phyloP scores from a whole-genome alignment of 2,329 filamentous ascomycete genomes.

The Rachicladosporium sp. region DNA sequence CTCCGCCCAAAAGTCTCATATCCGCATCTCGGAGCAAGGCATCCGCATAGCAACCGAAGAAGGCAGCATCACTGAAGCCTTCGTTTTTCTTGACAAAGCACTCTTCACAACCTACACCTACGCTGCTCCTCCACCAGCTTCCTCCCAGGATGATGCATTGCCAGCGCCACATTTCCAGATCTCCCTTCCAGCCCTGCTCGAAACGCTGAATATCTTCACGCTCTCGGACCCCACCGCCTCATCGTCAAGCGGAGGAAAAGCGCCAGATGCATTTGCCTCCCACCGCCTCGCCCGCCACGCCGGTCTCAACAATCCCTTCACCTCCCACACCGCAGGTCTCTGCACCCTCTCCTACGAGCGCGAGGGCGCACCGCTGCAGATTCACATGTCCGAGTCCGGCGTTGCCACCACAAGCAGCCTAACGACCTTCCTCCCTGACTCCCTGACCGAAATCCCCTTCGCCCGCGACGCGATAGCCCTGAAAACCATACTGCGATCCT shows the following conservation, averaged over 20 bases:
- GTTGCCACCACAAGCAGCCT: constrained; percentile 84
- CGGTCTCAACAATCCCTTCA: constrained; percentile 62
- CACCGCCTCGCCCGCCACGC: constrained; percentile 25
- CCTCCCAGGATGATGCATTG: constrained; percentile 24
- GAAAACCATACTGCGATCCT: constrained; percentile 87
- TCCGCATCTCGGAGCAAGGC: constrained; percentile 75
- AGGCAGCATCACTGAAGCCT: constrained; percentile 76
- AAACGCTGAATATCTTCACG: constrained; percentile 91
- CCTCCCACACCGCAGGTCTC: constrained; percentile 70
- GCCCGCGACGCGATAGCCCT: constrained; percentile 66
- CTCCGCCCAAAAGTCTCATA: constrained; percentile 46
- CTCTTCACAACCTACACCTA: constrained; percentile 81
- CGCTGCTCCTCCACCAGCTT: constrained; percentile 35
- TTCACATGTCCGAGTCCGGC: constrained; percentile 74
- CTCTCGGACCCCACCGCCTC: constrained; percentile 36
- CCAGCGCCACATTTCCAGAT: constrained; percentile 67
- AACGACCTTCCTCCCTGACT: constrained; percentile 55
- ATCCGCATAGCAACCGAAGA: constrained; percentile 83
- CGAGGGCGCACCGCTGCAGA: constrained; percentile 65
- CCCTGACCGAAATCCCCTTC: constrained; percentile 69
- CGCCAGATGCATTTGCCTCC: constrained; percentile 22
- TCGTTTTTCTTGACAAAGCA: constrained; percentile 74
- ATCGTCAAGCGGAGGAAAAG: constrained; percentile 9
- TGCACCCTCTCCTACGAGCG: constrained; percentile 71
- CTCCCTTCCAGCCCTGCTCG: constrained; percentile 73